Evolutionary conservation across 164 flowering plant species (phyloP), one percentile per base, ranked within the genome.

Genomic region (Kalanchoe fedtschenkoi): DNA sequence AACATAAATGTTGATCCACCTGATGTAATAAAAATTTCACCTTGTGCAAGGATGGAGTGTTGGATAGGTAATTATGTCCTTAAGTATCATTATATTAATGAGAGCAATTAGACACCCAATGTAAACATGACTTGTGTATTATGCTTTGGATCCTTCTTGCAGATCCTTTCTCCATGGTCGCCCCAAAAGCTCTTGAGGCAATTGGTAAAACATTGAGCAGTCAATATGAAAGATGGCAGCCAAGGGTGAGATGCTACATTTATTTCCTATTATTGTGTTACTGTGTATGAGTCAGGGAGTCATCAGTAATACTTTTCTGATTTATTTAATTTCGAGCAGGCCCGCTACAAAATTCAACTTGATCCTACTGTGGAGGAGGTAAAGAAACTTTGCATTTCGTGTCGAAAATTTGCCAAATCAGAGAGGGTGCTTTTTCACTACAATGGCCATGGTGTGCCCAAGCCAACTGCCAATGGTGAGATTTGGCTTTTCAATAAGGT

Each of bases 401-500:
- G 95, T 70, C 97, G 96, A 29, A 88, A 74, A 72, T 72, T 77
- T 80, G 97, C 97, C 5, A 91, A 87, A 77, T 61, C 93, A 19
- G 97, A 95, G 83, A 83, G 99, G 71, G 96, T 95, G 54, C 74
- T 95, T 26, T 95, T 85, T 74, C 99, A 95, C 64, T 95, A 95
- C 69, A 95, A 95, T 76, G 99, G 99, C 17, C 97, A 95, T 78
- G 96, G 99, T 70, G 97, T 91, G 46, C 97, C 97, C 51, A 95
- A 91, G 74, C 99, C 99, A 43, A 88, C 96, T 44, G 77, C 79
- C 13, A 95, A 83, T 73, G 97, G 97, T 66, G 99, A 95, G 84
- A 91, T 95, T 69, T 95, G 99, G 99, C 73, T 95, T 15, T 95
- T 88, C 65, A 95, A 95, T 72, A 95, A 84, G 96, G 99, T 90